Base-by-base conservation (phyloP, 306 rosid genomes). In the Cicer pinnatifidum region DNA sequence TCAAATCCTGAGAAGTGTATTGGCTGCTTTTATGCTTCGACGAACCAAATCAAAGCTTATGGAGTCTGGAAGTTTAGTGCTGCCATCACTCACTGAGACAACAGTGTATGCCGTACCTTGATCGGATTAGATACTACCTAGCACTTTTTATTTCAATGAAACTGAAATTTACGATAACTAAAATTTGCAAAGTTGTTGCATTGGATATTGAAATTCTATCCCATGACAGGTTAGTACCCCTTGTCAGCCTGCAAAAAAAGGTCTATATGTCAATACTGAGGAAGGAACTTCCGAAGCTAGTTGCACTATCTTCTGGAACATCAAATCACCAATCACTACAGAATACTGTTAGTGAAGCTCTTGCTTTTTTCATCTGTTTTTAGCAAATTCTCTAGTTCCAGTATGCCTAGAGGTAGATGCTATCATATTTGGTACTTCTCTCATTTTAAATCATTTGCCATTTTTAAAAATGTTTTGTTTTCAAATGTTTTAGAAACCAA, bases 251-350 rank as follows among this genome's bases (percentile, higher is more conserved):
- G 78, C 98, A 93, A 72, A 89, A 85, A 71, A 89, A 89, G 83
- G 97, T 91, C 69, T 91, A 88, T 85, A 61, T 82, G 89, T 91
- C 97, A 78, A 89, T 93, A 83, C 77, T 93, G 83, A 89, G 94
- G 84, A 89, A 84, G 83, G 98, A 93, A 82, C 92, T 93, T 63
- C 87, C 91, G 23, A 88, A 91, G 79, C 81, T 89, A 71, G 94
- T 88, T 69, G 88, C 92, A 43, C 60, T 93, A 63, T 89, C 91
- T 50, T 84, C 90, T 33, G 90, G 97, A 80, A 75, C 86, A 77
- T 79, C 98, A 85, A 91, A 80, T 85, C 88, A 87, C 53, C 96
- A 70, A 45, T 89, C 97, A 61, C 85, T 93, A 44, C 98, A 91
- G 52, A 93, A 93, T 84, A 91, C 87, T 72, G 98, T 91, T 75